phyloP scores from a whole-genome alignment of 495 filamentous ascomycete genomes.

The Penicillium flavigenum region DNA sequence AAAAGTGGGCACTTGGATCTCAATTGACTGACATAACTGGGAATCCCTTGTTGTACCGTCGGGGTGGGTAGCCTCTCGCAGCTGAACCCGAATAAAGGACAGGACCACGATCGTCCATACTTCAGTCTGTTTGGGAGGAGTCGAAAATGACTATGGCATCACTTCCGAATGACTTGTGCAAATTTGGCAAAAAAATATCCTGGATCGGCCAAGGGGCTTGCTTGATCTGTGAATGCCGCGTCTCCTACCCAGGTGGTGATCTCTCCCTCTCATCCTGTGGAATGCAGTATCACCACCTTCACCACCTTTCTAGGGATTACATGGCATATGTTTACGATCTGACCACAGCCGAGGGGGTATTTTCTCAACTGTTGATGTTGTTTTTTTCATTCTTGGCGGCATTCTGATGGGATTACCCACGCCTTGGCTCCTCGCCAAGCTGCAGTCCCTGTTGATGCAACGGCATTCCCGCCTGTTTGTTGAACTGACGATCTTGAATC shows the following conservation, averaged over 20 bases:
- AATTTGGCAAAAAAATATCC: neutral
- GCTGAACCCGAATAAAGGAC: neutral
- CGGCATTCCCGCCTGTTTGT: constrained; percentile 23
- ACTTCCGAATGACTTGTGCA: neutral
- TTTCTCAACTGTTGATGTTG: neutral
- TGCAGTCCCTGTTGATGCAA: constrained; percentile 2
- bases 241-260: constrained; percentile 12
- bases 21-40: constrained; percentile 16
- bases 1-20: neutral
- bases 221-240: constrained; percentile 21
- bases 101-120: constrained; percentile 15
- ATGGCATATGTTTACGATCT: constrained; percentile 20
- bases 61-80: neutral
- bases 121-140: constrained; percentile 7
- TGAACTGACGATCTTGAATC: constrained; percentile 23
- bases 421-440: constrained; percentile 1
- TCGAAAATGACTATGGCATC: constrained; percentile 7
- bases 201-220: neutral
- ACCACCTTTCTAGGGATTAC: constrained; percentile 11
- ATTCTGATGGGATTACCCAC: constrained; percentile 21
- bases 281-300: constrained; percentile 25
- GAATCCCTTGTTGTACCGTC: constrained; percentile 8
- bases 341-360: neutral
- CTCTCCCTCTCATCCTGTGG: constrained; percentile 14
- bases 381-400: constrained; percentile 26